Evolutionary conservation across 805 yeast species (phyloP), one percentile per base, ranked within the genome.

Genomic region (Starmerella gropengiesseri): DNA sequence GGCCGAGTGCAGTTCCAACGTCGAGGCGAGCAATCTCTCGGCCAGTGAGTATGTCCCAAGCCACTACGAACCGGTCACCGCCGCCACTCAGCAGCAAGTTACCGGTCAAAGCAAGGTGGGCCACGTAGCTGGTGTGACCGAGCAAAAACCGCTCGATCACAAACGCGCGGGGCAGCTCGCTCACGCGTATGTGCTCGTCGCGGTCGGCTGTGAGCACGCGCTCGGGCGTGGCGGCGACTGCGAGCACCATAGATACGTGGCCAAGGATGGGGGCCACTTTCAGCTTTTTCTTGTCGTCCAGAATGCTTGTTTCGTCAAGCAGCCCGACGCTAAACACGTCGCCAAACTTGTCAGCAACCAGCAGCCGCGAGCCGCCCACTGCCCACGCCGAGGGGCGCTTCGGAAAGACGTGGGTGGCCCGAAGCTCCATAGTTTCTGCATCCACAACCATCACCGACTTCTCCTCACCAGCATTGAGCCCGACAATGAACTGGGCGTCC

Each of bases 221-320:
- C 7, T 68, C 71, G 6, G 40, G 29, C 33, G 62, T 58, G 3
- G 55, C 53, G 11, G 70, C 66, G 21, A 77, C 64, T 49, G 78
- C 85, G n/a, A 94, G 81, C 47, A 91, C 71, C 95, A 91, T 85
- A 3, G 96, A 87, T 5, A 91, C 97, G 62, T 91, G 99, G 7
- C 99, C 99, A 41, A 89, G 64, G 6, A 89, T 69, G 2, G 96
- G 96, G 29, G 66, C 71, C 33, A 74, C 60, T 23, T 54, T 53
- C n/a, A 55, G 53, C 38, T 59, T 61, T 2, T 64, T 59, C 36
- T 46, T 42, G 29, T 49, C 35, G 11, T 45, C 49, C 16, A 36
- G 46, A 3, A 60, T 53, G 12, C 59, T 57, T n/a, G 28, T 12
- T 18, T 63, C 64, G 22, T 76, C 62, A 2, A 70, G 63, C 29